These are phyloP conservation scores for Cucurbita maxima DNA, from an alignment of 306 rosid species.

Conservation along the genomic window DNA sequence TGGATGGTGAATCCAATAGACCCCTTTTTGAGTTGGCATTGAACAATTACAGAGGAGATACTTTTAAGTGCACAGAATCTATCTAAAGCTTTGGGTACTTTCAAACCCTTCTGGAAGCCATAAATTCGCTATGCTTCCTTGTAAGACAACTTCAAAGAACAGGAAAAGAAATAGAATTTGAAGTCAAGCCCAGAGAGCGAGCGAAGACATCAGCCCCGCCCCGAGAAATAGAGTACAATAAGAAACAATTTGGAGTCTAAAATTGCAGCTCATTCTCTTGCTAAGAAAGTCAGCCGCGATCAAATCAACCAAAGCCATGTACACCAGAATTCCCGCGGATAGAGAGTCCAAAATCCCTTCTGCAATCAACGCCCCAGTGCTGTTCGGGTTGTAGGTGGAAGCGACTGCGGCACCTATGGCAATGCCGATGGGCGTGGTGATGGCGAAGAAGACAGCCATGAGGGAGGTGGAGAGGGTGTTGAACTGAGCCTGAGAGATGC, in stretches of 20 bases:
- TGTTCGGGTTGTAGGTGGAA: constrained; percentile 48
- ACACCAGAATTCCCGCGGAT: constrained; percentile 76
- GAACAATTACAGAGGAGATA: neutral
- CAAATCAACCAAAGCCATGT: constrained; percentile 89
- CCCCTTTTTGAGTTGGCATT: no score
- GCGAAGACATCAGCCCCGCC: constrained; percentile 79
- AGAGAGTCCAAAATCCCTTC: constrained; percentile 75
- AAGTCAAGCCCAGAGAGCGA: constrained; percentile 78
- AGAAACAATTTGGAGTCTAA: constrained; percentile 63
- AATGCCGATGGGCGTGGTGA: constrained; percentile 68
- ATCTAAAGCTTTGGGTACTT: neutral
- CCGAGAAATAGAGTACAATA: constrained; percentile 84
- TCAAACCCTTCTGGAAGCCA: neutral
- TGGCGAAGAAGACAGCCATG: constrained; percentile 77
- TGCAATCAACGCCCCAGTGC: constrained; percentile 48
- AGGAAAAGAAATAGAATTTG: neutral
- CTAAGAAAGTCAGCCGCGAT: constrained; percentile 92
- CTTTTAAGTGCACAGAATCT: neutral
- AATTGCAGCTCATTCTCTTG: constrained; percentile 93
- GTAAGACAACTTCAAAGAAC: neutral
- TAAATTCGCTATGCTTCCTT: neutral
- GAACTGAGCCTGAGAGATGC: constrained; percentile 86
- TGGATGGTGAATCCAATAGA: no score
- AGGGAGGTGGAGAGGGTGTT: constrained; percentile 40
- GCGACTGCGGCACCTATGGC: constrained; percentile 51